Evolutionary conservation across 2,329 filamentous ascomycete genomes (phyloP).

Genomic region (Purpureocillium lavendulum): DNA sequence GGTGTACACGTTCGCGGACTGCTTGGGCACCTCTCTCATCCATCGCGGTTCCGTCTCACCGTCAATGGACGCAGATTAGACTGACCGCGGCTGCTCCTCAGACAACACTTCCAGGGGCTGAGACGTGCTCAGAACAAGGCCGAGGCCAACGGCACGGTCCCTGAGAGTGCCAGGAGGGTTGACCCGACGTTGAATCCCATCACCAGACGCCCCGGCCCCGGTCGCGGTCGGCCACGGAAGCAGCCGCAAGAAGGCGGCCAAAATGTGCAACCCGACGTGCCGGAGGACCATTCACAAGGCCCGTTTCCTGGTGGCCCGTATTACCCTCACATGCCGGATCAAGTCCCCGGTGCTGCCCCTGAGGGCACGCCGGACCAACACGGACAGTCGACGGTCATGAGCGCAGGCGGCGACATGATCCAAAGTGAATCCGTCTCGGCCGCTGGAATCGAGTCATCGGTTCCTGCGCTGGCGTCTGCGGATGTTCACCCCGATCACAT

Average conservation of each 20-base stretch:
- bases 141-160: slow-evolving; percentile 27
- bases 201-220: slow-evolving; percentile 50
- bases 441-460: not conserved
- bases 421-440: not conserved
- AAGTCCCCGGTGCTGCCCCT: not conserved
- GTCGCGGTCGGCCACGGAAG: slow-evolving; percentile 46
- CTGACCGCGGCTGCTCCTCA: slow-evolving; percentile 13
- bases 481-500: not conserved
- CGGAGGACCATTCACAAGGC: too few relatives aligned
- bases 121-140: slow-evolving; percentile 46
- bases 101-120: slow-evolving; percentile 54
- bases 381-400: too few relatives aligned
- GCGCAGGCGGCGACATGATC: not conserved
- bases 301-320: too few relatives aligned
- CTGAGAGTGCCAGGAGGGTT: slow-evolving; percentile 27
- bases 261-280: too few relatives aligned
- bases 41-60: too few relatives aligned
- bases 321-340: not conserved
- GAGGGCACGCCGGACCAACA: too few relatives aligned
- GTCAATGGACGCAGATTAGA: too few relatives aligned
- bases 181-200: slow-evolving; percentile 51
- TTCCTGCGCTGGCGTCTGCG: not conserved
- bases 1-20: too few relatives aligned
- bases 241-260: slow-evolving; percentile 14
- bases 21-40: too few relatives aligned